Conservation (phyloP, 768 basidiomycete genomes). For the Suillus placidus region DNA sequence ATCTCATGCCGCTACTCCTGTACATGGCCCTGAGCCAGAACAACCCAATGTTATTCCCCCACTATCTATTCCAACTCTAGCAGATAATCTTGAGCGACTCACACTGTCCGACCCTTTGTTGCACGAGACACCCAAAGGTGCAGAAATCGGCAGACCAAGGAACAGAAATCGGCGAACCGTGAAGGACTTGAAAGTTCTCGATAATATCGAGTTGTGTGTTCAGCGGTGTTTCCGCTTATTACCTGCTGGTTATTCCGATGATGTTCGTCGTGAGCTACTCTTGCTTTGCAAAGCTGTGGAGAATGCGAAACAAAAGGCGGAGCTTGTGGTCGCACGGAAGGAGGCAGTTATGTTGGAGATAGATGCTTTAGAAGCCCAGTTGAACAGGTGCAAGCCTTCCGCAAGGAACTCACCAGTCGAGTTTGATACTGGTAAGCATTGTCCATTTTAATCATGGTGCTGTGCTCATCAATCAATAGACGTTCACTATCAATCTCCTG, state of each 20-base stretch:
- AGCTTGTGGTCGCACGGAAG: neutral
- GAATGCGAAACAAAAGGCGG: neutral
- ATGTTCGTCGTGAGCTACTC: neutral
- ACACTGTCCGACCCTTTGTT: neutral
- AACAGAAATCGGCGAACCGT: neutral
- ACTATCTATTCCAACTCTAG: constrained; percentile 9
- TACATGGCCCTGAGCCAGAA: too few species aligned
- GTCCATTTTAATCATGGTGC: too few species aligned
- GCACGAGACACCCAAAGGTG: neutral
- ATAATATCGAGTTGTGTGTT: neutral
- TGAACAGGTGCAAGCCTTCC: too few species aligned
- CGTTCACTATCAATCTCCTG: too few species aligned
- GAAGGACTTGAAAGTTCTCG: constrained; percentile 1
- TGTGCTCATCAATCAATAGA: too few species aligned
- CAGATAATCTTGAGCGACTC: constrained; percentile 4
- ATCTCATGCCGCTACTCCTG: too few species aligned
- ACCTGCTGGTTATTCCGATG: neutral
- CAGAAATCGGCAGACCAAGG: neutral
- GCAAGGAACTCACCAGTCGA: too few species aligned
- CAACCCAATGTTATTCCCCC: too few species aligned
- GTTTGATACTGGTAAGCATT: too few species aligned
- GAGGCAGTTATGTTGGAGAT: too few species aligned
- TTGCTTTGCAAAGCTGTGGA: constrained; percentile 1
- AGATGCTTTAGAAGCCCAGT: too few species aligned
- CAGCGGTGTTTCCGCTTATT: neutral